These are phyloP conservation scores for Pueraria montana DNA, from an alignment of 306 rosid genomes.

Conservation along the genomic window DNA sequence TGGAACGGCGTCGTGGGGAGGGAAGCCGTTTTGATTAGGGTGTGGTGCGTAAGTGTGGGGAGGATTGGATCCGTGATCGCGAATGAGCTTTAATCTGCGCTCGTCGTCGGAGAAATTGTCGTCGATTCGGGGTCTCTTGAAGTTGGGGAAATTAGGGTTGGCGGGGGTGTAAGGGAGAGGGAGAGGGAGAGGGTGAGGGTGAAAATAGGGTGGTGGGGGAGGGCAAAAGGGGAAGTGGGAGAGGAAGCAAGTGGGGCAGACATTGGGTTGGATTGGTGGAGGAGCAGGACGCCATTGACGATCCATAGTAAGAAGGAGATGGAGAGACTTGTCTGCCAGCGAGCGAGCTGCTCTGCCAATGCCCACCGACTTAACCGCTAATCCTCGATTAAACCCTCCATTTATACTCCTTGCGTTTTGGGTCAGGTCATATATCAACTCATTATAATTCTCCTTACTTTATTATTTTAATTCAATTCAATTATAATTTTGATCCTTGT, in stretches of 20 bases:
- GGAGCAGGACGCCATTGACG: conserved; percentile 50
- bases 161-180: no score
- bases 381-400: no score
- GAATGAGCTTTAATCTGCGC: conserved; percentile 82
- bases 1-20: not conserved
- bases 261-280: conserved; percentile 41
- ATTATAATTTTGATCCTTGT: no score
- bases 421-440: no score
- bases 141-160: conserved; percentile 49
- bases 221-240: conserved; percentile 53
- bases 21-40: conserved; percentile 28
- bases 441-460: no score
- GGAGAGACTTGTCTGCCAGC: no score
- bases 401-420: no score
- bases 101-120: conserved; percentile 66
- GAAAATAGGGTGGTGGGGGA: not conserved
- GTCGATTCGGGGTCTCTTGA: conserved; percentile 73
- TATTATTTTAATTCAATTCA: no score
- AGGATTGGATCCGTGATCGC: conserved; percentile 90
- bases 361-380: no score
- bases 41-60: conserved; percentile 7
- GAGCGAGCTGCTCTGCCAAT: no score
- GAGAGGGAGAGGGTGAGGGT: conserved; percentile 28
- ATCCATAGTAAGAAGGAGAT: conserved; percentile 35
- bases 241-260: conserved; percentile 44